Evolutionary conservation across 371 early-diverging fungal species (phyloP), one percentile per base, ranked within the genome.

Genomic region (Apophysomyces variabilis): DNA sequence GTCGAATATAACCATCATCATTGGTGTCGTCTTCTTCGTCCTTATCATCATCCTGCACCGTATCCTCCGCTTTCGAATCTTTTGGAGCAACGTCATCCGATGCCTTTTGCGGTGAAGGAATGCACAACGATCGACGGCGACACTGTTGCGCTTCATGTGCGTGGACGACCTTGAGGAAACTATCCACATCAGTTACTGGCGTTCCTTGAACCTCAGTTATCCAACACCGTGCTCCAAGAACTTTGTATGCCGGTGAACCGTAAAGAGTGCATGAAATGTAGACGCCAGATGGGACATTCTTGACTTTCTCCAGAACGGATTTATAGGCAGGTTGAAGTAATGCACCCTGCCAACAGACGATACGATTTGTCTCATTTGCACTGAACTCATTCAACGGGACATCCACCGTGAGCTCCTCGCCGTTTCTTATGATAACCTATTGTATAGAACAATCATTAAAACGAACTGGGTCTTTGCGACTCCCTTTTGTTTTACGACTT

Each of bases 271-370:
- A 82, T 65, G 89, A 80, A 5, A 95, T 89, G 75, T 95, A 96
- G 35, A 94, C 90, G 7, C 84, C 80, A 0, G 82, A 76, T 1
- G 95, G 95, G 16, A 91, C 76, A 16, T 77, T 75, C 5, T 87
- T 79, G 35, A 90, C 87, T 74, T 95, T 96, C 68, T 93, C 92
- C 47, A 89, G 79, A 3, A 93, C 95, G 1, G 95, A 92, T 37
- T 87, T 82, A 77, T 95, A 93, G 0, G 96, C 94, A 57, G 68
- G 75, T 67, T 93, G 92, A n/a, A 95, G 81, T 38, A 94, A 70
- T 0, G 94, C 95, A n/a, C 96, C 96, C 7, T 89, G 89, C 96
- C 96, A 96, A 9, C 89, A 78, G 16, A 95, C 77, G 9, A 93
- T 81, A 9, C 85, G 79, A 12, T 77, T 80, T 8, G 87, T 86